Base-by-base conservation (phyloP, 108 stramenopile genomes). In the Ochromonas danica region DNA sequence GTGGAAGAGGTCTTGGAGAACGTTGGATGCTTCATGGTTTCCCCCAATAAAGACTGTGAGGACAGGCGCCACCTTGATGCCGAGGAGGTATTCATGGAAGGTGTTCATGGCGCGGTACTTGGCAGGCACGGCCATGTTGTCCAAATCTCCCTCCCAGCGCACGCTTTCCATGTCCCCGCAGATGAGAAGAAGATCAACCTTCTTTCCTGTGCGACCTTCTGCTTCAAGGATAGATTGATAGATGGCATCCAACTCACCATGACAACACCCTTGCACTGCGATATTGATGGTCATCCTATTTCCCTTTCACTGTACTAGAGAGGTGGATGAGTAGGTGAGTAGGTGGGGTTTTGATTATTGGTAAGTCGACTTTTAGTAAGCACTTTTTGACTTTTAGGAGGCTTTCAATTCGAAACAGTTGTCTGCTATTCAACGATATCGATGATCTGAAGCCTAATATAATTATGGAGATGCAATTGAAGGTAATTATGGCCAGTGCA, bases 141-240 rank as follows among this genome's bases (percentile, higher is more conserved):
- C 87, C 39, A 93, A 90, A 79, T 99, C 99, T 33, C 83, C 83
- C 40, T 83, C 70, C 65, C 92, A 93, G 1, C 99, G 90, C 35
- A 96, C 65, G 1, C 94, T 89, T 77, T 99, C 94, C 80, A 99
- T 97, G 88, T 99, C 99, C 1, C 99, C 99, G 85, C 99, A 99
- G 81, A 94, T 95, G 22, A 99, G 75, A 30, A 99, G 82, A 39
- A 98, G 71, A 80, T 98, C 97, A 14, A 97, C 86, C 30, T 79
- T 87, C 1, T 65, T 35, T 0, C 85, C 82, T 10, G 36, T 38
- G 30, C 60, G 42, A 62, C 74, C 42, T 79, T 89, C 81, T 42
- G 80, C 57, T 31, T 42, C 51, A 1, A 38, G 35, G n/a, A 91
- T 70, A n/a, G 92, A 89, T 0, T 89, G 91, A 81, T 98, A 99